phyloP scores from a whole-genome alignment of 805 yeast species.

The Wickerhamomyces alni region DNA sequence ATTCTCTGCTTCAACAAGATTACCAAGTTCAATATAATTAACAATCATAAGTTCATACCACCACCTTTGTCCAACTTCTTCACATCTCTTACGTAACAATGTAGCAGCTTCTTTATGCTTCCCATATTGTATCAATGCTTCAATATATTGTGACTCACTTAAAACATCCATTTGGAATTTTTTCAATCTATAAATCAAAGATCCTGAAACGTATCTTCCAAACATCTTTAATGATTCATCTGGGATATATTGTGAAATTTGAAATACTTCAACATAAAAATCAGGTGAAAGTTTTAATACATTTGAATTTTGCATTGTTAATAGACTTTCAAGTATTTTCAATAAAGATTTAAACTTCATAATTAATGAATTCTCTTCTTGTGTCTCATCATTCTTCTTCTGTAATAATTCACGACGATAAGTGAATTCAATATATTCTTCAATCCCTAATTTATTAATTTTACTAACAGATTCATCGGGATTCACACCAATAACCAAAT shows the following conservation, averaged over 20 bases:
- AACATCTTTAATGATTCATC: conserved; percentile 24
- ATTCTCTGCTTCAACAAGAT: conserved; percentile 31
- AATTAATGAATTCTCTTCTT: neutral
- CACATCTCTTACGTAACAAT: conserved; percentile 30
- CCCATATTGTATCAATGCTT: conserved; percentile 31
- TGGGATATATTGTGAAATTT: conserved; percentile 32
- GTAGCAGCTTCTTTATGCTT: conserved; percentile 30
- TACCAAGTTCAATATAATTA: conserved; percentile 29
- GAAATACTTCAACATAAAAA: conserved; percentile 29
- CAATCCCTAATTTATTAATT: neutral
- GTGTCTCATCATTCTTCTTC: neutral
- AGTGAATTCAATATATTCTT: neutral
- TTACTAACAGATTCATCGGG: neutral
- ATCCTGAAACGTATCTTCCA: conserved; percentile 35
- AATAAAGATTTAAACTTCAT: conserved; percentile 12
- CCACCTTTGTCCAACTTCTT: conserved; percentile 38
- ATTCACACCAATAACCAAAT: neutral
- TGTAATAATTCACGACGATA: neutral
- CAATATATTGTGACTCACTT: conserved; percentile 45
- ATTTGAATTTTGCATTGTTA: too few relatives aligned
- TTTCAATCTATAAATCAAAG: conserved; percentile 33
- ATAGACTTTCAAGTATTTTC: conserved; percentile 9
- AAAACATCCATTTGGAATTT: conserved; percentile 44
- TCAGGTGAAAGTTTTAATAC: conserved; percentile 26
- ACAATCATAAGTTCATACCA: conserved; percentile 48